phyloP scores from a whole-genome alignment of 2,329 filamentous ascomycete genomes.

The Verticillium dahliae region DNA sequence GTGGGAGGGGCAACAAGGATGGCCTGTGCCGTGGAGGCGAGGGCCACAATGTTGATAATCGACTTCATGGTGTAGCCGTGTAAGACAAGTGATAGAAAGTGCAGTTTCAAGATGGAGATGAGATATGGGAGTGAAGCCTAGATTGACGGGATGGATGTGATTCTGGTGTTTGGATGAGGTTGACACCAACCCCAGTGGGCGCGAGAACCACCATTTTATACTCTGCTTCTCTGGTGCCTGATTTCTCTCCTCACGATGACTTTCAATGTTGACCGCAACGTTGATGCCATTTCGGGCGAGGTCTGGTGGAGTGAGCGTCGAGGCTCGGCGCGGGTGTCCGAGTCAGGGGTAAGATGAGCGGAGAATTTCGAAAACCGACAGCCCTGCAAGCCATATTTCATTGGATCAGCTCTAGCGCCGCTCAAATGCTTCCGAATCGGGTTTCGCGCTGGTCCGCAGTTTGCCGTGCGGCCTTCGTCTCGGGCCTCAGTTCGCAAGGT shows the following conservation, averaged over 20 bases:
- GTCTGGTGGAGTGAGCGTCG: neutral
- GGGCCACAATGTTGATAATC: conserved; percentile 7
- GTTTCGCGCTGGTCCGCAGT: conserved; percentile 2
- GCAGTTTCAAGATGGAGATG: neutral
- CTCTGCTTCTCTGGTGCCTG: neutral
- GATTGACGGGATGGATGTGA: neutral
- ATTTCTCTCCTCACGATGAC: neutral
- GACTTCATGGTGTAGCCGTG: conserved; percentile 12
- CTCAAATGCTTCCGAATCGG: conserved; percentile 8
- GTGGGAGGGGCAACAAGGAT: conserved; percentile 18
- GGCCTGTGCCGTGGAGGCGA: conserved; percentile 13
- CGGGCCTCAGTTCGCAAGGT: neutral
- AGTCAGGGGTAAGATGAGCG: neutral
- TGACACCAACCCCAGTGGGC: neutral
- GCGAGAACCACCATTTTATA: neutral
- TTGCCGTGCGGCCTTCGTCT: neutral
- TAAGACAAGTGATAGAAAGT: neutral
- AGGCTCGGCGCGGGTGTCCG: neutral
- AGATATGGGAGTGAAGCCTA: too few species aligned
- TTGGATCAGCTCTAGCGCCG: conserved; percentile 5
- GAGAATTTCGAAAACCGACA: neutral
- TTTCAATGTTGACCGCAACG: neutral
- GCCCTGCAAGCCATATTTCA: neutral
- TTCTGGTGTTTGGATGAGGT: neutral
- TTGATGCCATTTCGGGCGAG: neutral